Conservation (phyloP, 2,329 filamentous ascomycete genomes). For the Alternaria postmessia region DNA sequence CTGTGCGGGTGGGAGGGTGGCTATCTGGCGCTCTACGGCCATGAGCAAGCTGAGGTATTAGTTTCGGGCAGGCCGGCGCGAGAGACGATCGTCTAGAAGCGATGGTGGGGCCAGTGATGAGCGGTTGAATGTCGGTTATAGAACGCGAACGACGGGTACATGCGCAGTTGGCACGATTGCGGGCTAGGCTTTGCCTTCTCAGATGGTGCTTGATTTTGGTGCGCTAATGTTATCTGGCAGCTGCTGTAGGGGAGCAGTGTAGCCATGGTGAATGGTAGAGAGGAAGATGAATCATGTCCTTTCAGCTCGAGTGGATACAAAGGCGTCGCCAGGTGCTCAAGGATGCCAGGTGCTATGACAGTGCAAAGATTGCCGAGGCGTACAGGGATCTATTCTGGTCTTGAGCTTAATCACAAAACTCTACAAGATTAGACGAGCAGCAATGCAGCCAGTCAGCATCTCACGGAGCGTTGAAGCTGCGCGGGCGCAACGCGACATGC, state of each 20-base stretch:
- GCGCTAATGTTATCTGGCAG: not conserved
- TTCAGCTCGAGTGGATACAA: not conserved
- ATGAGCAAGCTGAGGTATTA: slow-evolving; percentile 39
- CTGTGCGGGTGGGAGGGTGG: slow-evolving; percentile 59
- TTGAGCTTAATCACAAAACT: slow-evolving; percentile 13
- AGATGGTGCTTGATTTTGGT: not conserved
- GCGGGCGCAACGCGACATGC: not conserved
- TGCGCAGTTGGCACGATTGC: not conserved
- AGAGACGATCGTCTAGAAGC: slow-evolving; percentile 35
- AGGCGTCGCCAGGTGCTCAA: slow-evolving; percentile 4
- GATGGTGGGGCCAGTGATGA: slow-evolving; percentile 20
- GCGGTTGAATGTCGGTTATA: slow-evolving; percentile 14
- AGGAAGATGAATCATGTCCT: not conserved
- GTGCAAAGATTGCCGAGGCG: slow-evolving; percentile 13
- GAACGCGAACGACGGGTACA: slow-evolving; percentile 3
- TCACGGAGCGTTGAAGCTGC: slow-evolving; percentile 8
- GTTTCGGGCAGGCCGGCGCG: slow-evolving; percentile 40
- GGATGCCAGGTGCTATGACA: slow-evolving; percentile 1
- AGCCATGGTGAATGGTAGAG: not conserved
- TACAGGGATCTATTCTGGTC: slow-evolving; percentile 15
- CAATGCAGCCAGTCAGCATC: slow-evolving; percentile 22
- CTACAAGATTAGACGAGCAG: slow-evolving; percentile 33
- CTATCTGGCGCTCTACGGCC: slow-evolving; percentile 38
- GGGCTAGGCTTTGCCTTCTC: not conserved
- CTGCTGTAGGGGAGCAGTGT: not conserved